Percentiles rank a stretch among this genome's conserved stretches.
These are phyloP conservation scores for Pezicula radicicola DNA, from an alignment of 2,329 filamentous ascomycete genomes.

Conservation along the genomic window DNA sequence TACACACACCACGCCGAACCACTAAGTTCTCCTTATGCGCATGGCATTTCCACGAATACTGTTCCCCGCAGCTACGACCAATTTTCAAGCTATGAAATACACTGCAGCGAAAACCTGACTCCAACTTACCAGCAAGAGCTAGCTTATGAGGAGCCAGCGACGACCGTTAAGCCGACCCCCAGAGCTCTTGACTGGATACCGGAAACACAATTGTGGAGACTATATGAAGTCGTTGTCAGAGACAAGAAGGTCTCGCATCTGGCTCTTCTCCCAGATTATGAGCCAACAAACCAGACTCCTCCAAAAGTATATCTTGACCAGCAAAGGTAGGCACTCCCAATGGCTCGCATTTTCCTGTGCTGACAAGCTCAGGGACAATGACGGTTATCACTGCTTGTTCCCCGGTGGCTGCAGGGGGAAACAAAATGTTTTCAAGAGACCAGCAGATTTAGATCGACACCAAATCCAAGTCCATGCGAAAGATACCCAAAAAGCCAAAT, in stretches of 20 bases:
- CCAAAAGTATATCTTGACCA: slow-evolving; percentile 14
- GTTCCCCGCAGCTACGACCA: neutral
- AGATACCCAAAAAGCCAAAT: slow-evolving; percentile 12
- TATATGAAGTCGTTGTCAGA: slow-evolving; percentile 16
- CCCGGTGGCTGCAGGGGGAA: slow-evolving; percentile 16
- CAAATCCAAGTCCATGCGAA: slow-evolving; percentile 27
- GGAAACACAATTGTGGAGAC: slow-evolving; percentile 5
- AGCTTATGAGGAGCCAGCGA: neutral
- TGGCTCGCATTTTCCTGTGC: neutral
- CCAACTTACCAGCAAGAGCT: neutral
- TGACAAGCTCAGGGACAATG: slow-evolving; percentile 5
- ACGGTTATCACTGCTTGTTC: slow-evolving; percentile 15
- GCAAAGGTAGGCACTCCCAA: slow-evolving; percentile 3
- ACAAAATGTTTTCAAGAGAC: slow-evolving; percentile 21
- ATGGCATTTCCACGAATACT: too few relatives aligned
- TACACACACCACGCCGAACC: neutral
- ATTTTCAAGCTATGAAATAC: neutral
- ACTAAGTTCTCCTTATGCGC: too few relatives aligned
- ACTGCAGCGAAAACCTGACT: neutral
- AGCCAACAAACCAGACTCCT: slow-evolving; percentile 6
- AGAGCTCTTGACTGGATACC: slow-evolving; percentile 13
- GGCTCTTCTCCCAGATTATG: slow-evolving; percentile 7
- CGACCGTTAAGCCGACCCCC: slow-evolving; percentile 8
- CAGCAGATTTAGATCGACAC: slow-evolving; percentile 35
- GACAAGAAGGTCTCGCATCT: slow-evolving; percentile 17